These are phyloP conservation scores for Ramalina peruviana DNA, from an alignment of 495 filamentous ascomycete species.

Conservation along the genomic window DNA sequence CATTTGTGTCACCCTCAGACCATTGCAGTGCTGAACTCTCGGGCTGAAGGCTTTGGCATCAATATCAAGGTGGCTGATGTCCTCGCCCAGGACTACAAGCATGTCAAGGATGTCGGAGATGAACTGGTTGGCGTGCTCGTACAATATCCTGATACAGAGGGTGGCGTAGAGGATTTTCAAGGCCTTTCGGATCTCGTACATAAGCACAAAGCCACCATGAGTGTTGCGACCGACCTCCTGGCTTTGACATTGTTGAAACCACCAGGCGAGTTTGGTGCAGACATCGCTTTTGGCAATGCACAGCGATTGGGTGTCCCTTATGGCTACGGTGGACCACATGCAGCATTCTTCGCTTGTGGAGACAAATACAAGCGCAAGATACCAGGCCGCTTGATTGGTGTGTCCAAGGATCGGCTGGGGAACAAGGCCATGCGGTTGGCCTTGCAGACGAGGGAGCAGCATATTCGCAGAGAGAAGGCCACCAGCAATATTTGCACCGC, in stretches of 20 bases:
- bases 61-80: constrained; percentile 62
- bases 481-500: constrained; percentile 98
- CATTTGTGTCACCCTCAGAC: constrained; percentile 81
- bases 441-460: constrained; percentile 90
- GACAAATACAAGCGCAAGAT: constrained; percentile 96
- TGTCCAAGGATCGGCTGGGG: constrained; percentile 84
- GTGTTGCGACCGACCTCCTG: constrained; percentile 82
- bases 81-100: constrained; percentile 42
- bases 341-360: constrained; percentile 87
- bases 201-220: constrained; percentile 64
- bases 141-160: constrained; percentile 89
- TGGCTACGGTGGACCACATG: constrained; percentile 90
- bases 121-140: constrained; percentile 83
- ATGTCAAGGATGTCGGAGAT: constrained; percentile 60
- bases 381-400: constrained; percentile 80
- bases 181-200: constrained; percentile 65
- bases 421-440: constrained; percentile 76
- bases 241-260: constrained; percentile 83
- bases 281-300: constrained; percentile 94
- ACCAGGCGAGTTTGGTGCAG: constrained; percentile 90
- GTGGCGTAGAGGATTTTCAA: constrained; percentile 64
- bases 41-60: constrained; percentile 90
- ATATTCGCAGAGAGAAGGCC: constrained; percentile 94
- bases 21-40: constrained; percentile 67
- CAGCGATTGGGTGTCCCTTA: constrained; percentile 90